These are phyloP conservation scores for Botrytis medusae DNA, from an alignment of 2,329 filamentous ascomycete genomes.

Conservation along the genomic window DNA sequence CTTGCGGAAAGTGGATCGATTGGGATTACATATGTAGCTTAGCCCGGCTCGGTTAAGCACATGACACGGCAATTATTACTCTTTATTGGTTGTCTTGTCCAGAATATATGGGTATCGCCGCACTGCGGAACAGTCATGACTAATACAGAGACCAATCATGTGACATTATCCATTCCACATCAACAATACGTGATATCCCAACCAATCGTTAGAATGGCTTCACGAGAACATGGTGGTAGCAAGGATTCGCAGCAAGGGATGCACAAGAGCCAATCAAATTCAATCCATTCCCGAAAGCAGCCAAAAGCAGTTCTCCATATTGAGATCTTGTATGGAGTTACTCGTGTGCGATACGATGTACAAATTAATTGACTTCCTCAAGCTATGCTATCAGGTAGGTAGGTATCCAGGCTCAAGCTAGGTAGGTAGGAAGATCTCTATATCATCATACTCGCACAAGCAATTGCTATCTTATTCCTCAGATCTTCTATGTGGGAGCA, in stretches of 20 bases:
- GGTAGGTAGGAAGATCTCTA: not conserved
- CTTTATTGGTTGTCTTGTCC: accelerated
- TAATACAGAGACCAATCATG: not conserved
- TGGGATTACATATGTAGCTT: not conserved
- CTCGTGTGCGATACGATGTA: not conserved
- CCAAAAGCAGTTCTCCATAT: not conserved
- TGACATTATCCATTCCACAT: not conserved
- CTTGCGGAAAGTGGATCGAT: not conserved
- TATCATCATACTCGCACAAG: not conserved
- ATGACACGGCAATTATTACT: accelerated
- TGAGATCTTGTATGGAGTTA: not conserved
- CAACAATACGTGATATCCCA: not conserved
- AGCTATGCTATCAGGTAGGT: not conserved
- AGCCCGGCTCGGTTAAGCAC: not conserved
- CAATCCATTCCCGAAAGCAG: not conserved
- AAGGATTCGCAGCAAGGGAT: not conserved
- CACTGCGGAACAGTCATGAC: not conserved
- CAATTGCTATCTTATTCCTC: too few species aligned
- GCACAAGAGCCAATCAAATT: not conserved
- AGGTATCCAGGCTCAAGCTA: not conserved
- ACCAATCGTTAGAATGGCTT: not conserved
- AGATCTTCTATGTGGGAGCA: not conserved
- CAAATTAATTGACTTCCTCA: not conserved
- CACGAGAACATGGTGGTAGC: not conserved
- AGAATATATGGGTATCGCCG: not conserved